phyloP scores from a whole-genome alignment of 1,284 basidiomycete genomes.

The Melanopsichium pennsylvanicum region DNA sequence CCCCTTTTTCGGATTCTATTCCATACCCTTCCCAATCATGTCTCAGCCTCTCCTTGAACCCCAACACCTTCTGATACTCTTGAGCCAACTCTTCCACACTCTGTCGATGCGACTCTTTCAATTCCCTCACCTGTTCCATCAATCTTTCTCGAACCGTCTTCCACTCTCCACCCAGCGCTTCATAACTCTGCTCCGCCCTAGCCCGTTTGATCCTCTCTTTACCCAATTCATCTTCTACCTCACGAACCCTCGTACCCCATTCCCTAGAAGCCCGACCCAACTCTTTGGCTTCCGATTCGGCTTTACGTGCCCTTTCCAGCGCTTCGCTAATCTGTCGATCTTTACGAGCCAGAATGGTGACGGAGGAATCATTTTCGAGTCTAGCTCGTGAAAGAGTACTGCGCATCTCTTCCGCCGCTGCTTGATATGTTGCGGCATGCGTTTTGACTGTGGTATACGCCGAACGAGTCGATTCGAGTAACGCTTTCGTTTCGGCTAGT shows the following conservation, averaged over 20 bases:
- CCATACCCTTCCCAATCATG: constrained; percentile 7
- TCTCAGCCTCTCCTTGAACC: constrained; percentile 19
- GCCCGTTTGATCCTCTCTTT: constrained; percentile 45
- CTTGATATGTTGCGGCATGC: constrained; percentile 75
- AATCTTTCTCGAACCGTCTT: constrained; percentile 38
- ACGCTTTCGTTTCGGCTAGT: constrained; percentile 10
- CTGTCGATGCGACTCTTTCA: constrained; percentile 10
- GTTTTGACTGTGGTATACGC: constrained; percentile 80
- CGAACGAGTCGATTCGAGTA: constrained; percentile 80
- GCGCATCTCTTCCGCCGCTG: constrained; percentile 84
- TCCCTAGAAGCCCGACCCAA: constrained; percentile 53
- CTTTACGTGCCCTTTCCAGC: constrained; percentile 60
- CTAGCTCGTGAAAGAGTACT: constrained; percentile 80
- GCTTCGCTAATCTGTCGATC: constrained; percentile 80
- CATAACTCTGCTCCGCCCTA: constrained; percentile 50
- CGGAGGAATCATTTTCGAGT: constrained; percentile 82
- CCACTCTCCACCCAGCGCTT: constrained; percentile 44
- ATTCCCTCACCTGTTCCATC: constrained; percentile 36
- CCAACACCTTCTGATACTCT: constrained; percentile 19
- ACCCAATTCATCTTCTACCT: constrained; percentile 51
- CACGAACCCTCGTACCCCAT: constrained; percentile 57
- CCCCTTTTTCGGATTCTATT: neutral
- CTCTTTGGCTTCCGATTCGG: constrained; percentile 62
- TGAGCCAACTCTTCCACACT: constrained; percentile 11
- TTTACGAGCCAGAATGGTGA: constrained; percentile 83